Evolutionary conservation across 768 basidiomycete species (phyloP), one percentile per base, ranked within the genome.

Genomic region (Suillus paluster): DNA sequence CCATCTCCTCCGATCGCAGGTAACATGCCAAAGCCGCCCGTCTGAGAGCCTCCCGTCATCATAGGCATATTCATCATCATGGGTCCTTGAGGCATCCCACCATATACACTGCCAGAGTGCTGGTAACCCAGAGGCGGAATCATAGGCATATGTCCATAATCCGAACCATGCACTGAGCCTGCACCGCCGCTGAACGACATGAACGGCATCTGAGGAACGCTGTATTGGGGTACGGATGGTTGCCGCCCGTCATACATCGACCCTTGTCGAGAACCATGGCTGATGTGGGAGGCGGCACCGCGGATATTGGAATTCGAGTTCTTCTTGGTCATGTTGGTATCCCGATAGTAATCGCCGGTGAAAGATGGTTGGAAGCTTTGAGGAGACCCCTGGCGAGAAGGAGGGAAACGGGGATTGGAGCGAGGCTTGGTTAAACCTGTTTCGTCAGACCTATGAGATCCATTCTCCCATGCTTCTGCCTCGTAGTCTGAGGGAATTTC

Each of bases 401-500:
- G 78, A 12, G 82, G 81, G 25, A 80, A 77, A 44, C 79, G 83
- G 30, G 30, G 6, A 10, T 84, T 82, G 7, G 87, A 88, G 27
- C 80, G 85, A 50, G 84, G 70, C 66, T 89, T 89, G 76, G 83
- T 88, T 71, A 88, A 85, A 14, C 87, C 88, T 30, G 88, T 89
- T 30, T 91, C 90, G 57, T 89, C 90, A 11, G 92, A 91, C 63
- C 81, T 87, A 44, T 79, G 88, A 9, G 90, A 88, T 2, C 83
- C 86, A 30, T 86, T 86, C 63, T 94, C 95, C 93, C 94, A 97
- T 49, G 94, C 85, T 74, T 97, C 94, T 4, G 91, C 87, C 75
- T 98, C 95, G 73, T 97, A 97, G 77, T 97, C 95, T 95, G 72
- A 2, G 23, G 6, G 23, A 25, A 55, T 39, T 55, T 8, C 19